Percentiles rank a stretch among this genome's conserved stretches.
Evolutionary conservation across 768 basidiomycete genomes (phyloP).

Genomic region (Auricularia heimuer): DNA sequence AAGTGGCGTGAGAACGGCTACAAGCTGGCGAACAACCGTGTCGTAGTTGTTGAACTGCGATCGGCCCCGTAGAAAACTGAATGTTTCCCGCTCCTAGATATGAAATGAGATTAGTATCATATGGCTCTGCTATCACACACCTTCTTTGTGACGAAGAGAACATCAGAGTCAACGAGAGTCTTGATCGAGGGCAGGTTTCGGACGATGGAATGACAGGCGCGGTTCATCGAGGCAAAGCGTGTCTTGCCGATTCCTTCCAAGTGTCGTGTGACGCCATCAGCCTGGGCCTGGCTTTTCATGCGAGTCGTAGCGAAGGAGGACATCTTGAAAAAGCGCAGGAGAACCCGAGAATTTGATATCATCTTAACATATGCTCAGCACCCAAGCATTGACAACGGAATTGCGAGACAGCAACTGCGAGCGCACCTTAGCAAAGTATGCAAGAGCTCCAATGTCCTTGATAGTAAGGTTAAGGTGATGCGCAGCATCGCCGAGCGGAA

Average conservation of each 20-base stretch:
- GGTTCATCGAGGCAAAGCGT: not conserved
- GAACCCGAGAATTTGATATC: not conserved
- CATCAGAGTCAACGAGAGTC: not conserved
- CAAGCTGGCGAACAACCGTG: not conserved
- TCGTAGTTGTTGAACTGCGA: not conserved
- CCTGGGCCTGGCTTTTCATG: not conserved
- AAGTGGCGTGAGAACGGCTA: constrained; percentile 10
- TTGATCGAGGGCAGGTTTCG: not conserved
- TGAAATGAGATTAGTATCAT: not conserved
- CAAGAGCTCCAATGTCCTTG: not conserved
- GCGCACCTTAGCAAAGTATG: not conserved
- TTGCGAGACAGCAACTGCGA: not conserved
- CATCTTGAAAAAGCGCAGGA: not conserved
- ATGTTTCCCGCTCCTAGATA: not conserved
- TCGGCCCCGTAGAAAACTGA: not conserved
- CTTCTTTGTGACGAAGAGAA: not conserved
- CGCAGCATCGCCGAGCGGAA: not conserved
- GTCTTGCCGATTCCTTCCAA: not conserved
- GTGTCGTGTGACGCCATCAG: not conserved
- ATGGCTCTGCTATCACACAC: not conserved
- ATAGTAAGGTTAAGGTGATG: not conserved
- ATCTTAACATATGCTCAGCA: not conserved
- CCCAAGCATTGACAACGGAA: not conserved
- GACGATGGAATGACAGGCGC: not conserved
- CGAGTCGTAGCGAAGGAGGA: not conserved